Evolutionary conservation across 495 filamentous ascomycete genomes (phyloP), one percentile per base, ranked within the genome.

Genomic region (Jackrogersella multiformis): DNA sequence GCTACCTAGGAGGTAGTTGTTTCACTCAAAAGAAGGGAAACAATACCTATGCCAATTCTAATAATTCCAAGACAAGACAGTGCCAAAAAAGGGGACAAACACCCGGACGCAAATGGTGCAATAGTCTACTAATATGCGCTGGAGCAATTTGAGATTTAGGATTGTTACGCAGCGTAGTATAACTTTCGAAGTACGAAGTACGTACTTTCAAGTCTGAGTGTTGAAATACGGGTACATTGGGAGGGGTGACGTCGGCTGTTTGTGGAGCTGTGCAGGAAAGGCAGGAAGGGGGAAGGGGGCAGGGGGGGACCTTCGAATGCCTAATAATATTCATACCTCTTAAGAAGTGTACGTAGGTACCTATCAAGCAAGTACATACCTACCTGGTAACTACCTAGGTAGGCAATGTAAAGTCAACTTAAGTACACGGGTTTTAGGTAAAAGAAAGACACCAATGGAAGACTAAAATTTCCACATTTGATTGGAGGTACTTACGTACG

Each of bases 201-300:
- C 23, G n/a, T 5, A 23, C 7, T 24, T 21, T 21, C 9, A 46
- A 60, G 38, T 59, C 30, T 45, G 61, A 64, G 53, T 38, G 44
- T 54, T 34, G 21, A 41, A 60, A 59, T 46, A 59, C 24, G 34
- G 51, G n/a, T 45, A 42, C 36, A 34, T 55, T 38, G 42, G 56
- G 56, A 61, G 52, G 56, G 64, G 64, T 67, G 64, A 67, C 64
- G 64, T 67, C 64, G 64, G 64, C 64, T 38, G 51, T 48, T 38
- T 55, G 54, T 65, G 62, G 55, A 59, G 58, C 58, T 61, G 7
- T 24, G 18, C 24, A 42, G 24, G 39, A 46, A 53, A 39, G 48
- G 57, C 9, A 52, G 5, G 45, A 1, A 30, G 45, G 45, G 10
- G 10, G 10, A 13, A 4, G 35, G 9, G 12, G 3, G n/a, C 10